Evolutionary conservation across 805 yeast species (phyloP).

Genomic region (Suhomyces xylopsoci): DNA sequence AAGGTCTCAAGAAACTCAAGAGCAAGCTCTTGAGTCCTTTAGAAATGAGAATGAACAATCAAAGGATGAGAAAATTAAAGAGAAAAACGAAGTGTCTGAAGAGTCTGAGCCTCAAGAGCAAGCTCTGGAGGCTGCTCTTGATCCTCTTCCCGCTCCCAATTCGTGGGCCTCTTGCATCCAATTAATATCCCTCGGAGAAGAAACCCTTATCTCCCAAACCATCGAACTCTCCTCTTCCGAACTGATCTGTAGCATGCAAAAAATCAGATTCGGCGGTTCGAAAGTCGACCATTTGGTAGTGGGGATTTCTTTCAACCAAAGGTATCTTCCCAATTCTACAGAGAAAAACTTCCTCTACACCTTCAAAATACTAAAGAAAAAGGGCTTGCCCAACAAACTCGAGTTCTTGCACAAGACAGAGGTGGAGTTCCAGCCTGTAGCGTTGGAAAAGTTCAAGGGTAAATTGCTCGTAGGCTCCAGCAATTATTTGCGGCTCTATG

Average conservation of each 20-base stretch:
- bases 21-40: too few species aligned
- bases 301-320: conserved; percentile 36
- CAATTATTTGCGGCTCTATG: conserved; percentile 56
- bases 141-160: conserved; percentile 21
- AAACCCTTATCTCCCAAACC: conserved; percentile 35
- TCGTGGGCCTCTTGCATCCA: conserved; percentile 57
- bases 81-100: conserved; percentile 1
- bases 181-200: conserved; percentile 34
- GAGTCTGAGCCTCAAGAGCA: too few species aligned
- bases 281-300: conserved; percentile 42
- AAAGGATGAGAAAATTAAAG: conserved; percentile 12
- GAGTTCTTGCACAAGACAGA: conserved; percentile 58
- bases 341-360: conserved; percentile 31
- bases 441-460: conserved; percentile 54
- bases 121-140: too few species aligned
- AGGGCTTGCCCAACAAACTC: conserved; percentile 20
- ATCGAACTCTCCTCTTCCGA: conserved; percentile 45
- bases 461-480: conserved; percentile 58
- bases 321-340: conserved; percentile 24
- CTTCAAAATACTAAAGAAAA: conserved; percentile 28
- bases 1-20: background rate
- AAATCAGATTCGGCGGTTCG: conserved; percentile 24
- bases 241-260: conserved; percentile 39
- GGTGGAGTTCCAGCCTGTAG: conserved; percentile 45
- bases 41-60: background rate